Base-by-base conservation (phyloP, 1,139 yeast genomes). In the Hanseniaspora gamundiae region DNA sequence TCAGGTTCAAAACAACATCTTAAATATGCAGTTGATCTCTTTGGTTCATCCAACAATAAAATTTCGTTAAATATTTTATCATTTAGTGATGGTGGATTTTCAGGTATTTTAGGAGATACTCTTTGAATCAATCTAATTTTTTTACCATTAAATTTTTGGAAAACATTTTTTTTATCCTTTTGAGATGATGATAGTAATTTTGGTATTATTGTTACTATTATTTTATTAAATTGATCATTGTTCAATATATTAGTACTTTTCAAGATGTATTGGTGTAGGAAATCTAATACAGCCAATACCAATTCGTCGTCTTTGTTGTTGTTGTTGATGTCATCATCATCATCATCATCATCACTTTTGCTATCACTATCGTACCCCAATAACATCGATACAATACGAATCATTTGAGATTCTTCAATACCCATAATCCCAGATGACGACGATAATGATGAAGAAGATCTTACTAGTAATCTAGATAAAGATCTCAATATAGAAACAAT, bases 1-100 rank as follows among this genome's bases (percentile, higher is more conserved):
- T 72, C 74, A 13, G 94, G 86, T 54, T 80, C 91, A 64, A 86
- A 93, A 51, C 94, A 83, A 52, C 95, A 81, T 53, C 95, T 76
- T 67, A 91, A 80, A 98, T 98, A 91, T 13, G 87, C 74, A 2
- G 95, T 84, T 1, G 98, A 95, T 49, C 99, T 72, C 48, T 78
- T 74, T 1, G 98, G 98, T 61, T 91, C 99, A 7, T 79, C 75
- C 50, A 87, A 67, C 36, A 68, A 67, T 40, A 81, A 67, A 38
- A 91, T 71, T 40, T 80, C 76, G 16, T 70, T 66, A 50, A 78
- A 74, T 38, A 86, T 67, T n/a, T 71, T 72, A n/a, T 66, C 65
- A 39, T 80, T 70, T 39, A 88, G 66, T 17, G 61, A 65, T 2
- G 95, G 93, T 3, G 80, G 73, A 2, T 16, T 21, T 21, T 36